Evolutionary conservation across 768 basidiomycete genomes (phyloP), one percentile per base, ranked within the genome.

Genomic region (Mycena sanguinolenta): DNA sequence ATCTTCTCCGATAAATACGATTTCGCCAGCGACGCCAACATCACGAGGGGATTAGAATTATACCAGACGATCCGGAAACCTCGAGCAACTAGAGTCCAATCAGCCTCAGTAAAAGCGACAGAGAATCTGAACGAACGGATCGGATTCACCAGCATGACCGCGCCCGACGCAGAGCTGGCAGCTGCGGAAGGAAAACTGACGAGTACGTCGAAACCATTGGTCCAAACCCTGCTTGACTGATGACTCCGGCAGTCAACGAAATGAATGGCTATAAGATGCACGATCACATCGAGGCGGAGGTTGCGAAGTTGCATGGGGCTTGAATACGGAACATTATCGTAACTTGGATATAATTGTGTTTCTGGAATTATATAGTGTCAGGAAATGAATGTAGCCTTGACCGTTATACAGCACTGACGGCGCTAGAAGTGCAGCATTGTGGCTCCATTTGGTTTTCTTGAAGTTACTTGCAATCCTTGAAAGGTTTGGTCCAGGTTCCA

Each of bases 181-280:
- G 77, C 79, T n/a, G 70, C 70, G 14, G 76, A 75, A 57, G 77
- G 76, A 17, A 77, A 76, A 46, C 65, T 79, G 42, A 80, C 79
- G 0, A 76, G 79, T 80, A 58, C 30, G 78, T 66, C 23, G 23
- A n/a, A 28, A 14, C 32, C 39, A 27, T 57, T 0, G 14, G 38
- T 13, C 4, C 0, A 16, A n/a, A 38, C 1, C 12, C 28, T 42
- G 39, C 2, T 32, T 30, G 14, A 8, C 28, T 63, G 25, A 69
- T 42, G 10, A 14, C 8, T 23, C 28, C 6, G 19, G 12, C 57
- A 79, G 79, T 80, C 60, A 78, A 77, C 57, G 78, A 80, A 69
- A 80, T 80, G 79, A 79, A 80, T 58, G 71, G 74, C 39, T 80
- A 79, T 68, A 76, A 72, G 55, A 80, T 80, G 79, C 77, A 79